phyloP scores from a whole-genome alignment of 78 protist genomes.

The Dictyostelium firmibasis region DNA sequence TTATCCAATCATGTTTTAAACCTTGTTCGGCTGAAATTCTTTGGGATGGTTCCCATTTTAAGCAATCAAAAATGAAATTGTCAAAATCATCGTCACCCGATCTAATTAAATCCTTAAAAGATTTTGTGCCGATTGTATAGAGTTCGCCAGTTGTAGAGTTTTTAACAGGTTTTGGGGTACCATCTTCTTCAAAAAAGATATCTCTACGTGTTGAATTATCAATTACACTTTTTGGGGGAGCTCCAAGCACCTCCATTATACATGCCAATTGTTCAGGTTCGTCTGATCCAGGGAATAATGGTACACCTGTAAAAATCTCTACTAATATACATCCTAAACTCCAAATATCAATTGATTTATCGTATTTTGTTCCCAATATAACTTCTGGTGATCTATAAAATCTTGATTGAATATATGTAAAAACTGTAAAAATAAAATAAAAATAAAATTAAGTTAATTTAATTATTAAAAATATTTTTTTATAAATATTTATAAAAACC shows the following conservation, averaged over 20 bases:
- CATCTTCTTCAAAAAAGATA: slow-evolving; percentile 51
- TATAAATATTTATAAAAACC: neutral
- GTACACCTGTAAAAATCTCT: slow-evolving; percentile 95
- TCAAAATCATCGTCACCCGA: slow-evolving; percentile 45
- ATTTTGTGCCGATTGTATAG: slow-evolving; percentile 24
- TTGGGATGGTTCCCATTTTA: slow-evolving; percentile 54
- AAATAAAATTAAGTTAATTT: slow-evolving; percentile 24
- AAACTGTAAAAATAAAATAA: slow-evolving; percentile 30
- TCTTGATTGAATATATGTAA: slow-evolving; percentile 94
- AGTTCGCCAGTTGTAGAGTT: slow-evolving; percentile 6
- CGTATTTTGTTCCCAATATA: slow-evolving; percentile 93
- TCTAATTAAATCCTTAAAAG: neutral
- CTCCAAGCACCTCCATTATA: slow-evolving; percentile 79
- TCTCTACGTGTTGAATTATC: slow-evolving; percentile 35
- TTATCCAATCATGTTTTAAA: slow-evolving; percentile 54
- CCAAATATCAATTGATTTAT: slow-evolving; percentile 98
- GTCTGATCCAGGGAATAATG: slow-evolving; percentile 95
- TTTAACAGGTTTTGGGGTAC: slow-evolving; percentile 1
- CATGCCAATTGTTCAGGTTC: slow-evolving; percentile 83
- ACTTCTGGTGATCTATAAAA: slow-evolving; percentile 98
- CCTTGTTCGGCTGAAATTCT: slow-evolving; percentile 72
- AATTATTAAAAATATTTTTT: neutral
- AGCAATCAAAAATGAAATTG: slow-evolving; percentile 49
- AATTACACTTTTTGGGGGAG: slow-evolving; percentile 56
- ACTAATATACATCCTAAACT: slow-evolving; percentile 97